Evolutionary conservation across 2,329 filamentous ascomycete genomes (phyloP).

Genomic region (Alternaria brassicicola): DNA sequence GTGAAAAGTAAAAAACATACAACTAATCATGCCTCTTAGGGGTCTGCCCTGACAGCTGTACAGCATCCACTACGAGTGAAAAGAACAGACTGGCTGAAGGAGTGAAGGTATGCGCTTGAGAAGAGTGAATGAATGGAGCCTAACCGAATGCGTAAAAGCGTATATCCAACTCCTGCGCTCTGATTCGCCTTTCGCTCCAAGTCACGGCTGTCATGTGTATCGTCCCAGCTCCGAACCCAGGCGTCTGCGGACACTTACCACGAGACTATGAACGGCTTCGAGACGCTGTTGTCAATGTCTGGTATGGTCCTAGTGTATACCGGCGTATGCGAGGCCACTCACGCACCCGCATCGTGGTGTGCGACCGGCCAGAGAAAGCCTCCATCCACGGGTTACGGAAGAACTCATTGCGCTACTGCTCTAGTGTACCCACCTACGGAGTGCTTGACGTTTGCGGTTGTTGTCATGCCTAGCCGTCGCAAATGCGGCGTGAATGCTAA

Average conservation of each 20-base stretch:
- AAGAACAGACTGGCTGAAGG: background rate
- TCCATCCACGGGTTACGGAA: slow-evolving; percentile 3
- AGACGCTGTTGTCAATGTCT: background rate
- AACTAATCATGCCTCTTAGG: slow-evolving; percentile 3
- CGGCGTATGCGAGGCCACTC: background rate
- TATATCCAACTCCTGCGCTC: slow-evolving; percentile 4
- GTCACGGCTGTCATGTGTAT: slow-evolving; percentile 1
- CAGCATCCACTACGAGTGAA: background rate
- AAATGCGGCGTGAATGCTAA: background rate
- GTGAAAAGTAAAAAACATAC: background rate
- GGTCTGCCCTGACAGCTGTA: background rate
- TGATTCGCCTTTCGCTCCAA: slow-evolving; percentile 6
- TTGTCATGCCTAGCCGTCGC: slow-evolving; percentile 1
- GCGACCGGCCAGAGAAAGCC: slow-evolving; percentile 3
- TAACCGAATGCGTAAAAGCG: slow-evolving; percentile 6
- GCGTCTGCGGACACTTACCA: background rate
- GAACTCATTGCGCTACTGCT: slow-evolving; percentile 8
- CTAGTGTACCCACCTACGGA: slow-evolving; percentile 11
- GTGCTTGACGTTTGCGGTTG: slow-evolving; percentile 7
- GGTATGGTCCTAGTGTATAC: background rate
- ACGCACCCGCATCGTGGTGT: background rate
- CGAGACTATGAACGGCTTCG: background rate
- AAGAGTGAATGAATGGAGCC: slow-evolving; percentile 11
- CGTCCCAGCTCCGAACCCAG: background rate
- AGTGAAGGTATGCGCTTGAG: background rate